Evolutionary conservation across 2,329 filamentous ascomycete species (phyloP).

Genomic region (Alternaria alternata): DNA sequence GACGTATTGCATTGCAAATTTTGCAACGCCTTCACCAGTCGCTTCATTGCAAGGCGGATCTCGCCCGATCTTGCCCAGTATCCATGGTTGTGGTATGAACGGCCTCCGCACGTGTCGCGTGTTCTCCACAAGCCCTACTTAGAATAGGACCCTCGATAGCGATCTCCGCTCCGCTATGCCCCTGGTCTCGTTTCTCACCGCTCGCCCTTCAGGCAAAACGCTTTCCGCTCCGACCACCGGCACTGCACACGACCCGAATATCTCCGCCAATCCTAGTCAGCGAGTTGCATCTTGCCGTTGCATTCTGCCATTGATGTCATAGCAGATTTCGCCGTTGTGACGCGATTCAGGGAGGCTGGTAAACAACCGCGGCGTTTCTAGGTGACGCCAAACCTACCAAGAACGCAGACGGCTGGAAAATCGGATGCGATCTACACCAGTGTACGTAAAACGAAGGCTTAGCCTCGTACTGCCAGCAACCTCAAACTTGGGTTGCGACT

Average conservation of each 20-base stretch:
- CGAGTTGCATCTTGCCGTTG: constrained; percentile 8
- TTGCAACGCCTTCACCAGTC: not conserved
- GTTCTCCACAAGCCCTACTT: constrained; percentile 20
- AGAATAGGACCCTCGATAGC: constrained; percentile 15
- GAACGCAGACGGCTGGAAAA: constrained; percentile 15
- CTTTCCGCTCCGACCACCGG: constrained; percentile 33
- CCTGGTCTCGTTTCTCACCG: constrained; percentile 27
- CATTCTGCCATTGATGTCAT: constrained; percentile 28
- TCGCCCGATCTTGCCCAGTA: not conserved
- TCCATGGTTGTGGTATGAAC: constrained; percentile 7
- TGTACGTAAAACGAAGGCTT: constrained; percentile 35
- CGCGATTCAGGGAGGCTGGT: constrained; percentile 16
- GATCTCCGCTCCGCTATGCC: constrained; percentile 37
- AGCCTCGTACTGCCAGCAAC: constrained; percentile 22
- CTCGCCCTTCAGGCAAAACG: constrained; percentile 34
- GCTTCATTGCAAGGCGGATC: not conserved
- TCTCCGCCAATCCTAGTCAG: constrained; percentile 31
- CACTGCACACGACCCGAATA: constrained; percentile 18
- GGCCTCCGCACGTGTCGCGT: constrained; percentile 28
- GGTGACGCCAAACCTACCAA: constrained; percentile 24
- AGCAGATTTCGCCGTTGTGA: constrained; percentile 15
- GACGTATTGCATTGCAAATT: not conserved
- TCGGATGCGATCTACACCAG: constrained; percentile 17
- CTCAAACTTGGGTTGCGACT: constrained; percentile 28
- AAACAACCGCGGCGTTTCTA: constrained; percentile 19